Evolutionary conservation across 2,329 filamentous ascomycete genomes (phyloP).

Genomic region (Helminthosporium solani): DNA sequence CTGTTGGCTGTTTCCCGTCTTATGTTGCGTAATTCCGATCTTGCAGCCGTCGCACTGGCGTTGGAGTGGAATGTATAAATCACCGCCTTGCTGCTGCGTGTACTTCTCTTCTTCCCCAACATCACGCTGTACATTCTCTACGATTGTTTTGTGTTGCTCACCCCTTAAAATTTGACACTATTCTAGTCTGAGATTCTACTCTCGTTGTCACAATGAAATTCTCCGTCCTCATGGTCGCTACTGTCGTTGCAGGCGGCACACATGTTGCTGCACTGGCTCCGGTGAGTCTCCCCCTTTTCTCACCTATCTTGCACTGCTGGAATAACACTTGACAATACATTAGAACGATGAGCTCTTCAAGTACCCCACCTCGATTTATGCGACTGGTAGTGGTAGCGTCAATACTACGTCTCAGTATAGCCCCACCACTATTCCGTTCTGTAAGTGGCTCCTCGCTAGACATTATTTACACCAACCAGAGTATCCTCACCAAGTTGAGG

Average conservation of each 20-base stretch:
- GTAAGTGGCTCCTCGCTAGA: not conserved
- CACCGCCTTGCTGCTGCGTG: no score
- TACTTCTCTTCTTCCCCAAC: no score
- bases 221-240: not conserved
- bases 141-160: no score
- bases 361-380: not conserved
- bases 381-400: no score
- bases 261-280: not conserved
- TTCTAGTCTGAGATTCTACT: not conserved
- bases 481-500: no score
- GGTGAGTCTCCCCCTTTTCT: not conserved
- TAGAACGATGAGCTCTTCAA: not conserved
- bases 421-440: not conserved
- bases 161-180: no score
- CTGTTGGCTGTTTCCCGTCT: no score
- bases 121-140: no score
- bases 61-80: no score
- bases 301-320: not conserved
- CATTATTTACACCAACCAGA: no score
- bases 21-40: no score
- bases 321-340: not conserved
- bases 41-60: no score
- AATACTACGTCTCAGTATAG: not conserved
- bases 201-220: not conserved
- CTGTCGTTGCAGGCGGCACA: not conserved